These are phyloP conservation scores for Dispira parvispora DNA, from an alignment of 192 early-diverging fungal species.

Conservation along the genomic window DNA sequence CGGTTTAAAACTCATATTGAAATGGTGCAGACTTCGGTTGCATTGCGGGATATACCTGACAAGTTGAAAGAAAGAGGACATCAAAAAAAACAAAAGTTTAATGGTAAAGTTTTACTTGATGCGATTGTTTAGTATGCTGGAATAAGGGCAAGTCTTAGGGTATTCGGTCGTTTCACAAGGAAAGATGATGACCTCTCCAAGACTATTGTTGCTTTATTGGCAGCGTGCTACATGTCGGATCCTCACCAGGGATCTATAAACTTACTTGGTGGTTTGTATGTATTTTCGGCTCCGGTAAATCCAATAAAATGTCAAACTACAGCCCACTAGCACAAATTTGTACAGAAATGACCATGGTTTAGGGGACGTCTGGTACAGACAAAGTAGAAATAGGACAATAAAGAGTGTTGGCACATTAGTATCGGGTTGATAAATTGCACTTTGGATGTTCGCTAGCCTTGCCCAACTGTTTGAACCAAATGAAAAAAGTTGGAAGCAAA, in stretches of 20 bases:
- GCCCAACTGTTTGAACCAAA: not conserved
- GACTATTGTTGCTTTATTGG: not conserved
- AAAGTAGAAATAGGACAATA: too few species aligned
- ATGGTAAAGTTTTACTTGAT: too few species aligned
- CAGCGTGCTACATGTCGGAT: too few species aligned
- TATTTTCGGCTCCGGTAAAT: slow-evolving; percentile 6
- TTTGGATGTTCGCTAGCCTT: not conserved
- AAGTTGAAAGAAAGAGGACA: too few species aligned
- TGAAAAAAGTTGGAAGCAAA: not conserved
- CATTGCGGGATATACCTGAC: too few species aligned
- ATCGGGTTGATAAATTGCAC: not conserved
- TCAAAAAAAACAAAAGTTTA: too few species aligned
- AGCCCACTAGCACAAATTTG: not conserved
- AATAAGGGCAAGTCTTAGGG: slow-evolving; percentile 1
- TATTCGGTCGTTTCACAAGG: not conserved
- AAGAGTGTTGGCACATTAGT: not conserved
- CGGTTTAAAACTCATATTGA: too few species aligned
- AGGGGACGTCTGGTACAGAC: not conserved
- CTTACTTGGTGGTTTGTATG: slow-evolving; percentile 7
- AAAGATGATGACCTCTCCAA: not conserved
- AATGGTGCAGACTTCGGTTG: too few species aligned
- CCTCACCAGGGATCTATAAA: not conserved
- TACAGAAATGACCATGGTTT: slow-evolving; percentile 2
- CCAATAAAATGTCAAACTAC: not conserved
- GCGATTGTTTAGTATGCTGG: not conserved